Evolutionary conservation across 2,329 filamentous ascomycete genomes (phyloP).

Genomic region (Berkeleyomyces rouxiae): DNA sequence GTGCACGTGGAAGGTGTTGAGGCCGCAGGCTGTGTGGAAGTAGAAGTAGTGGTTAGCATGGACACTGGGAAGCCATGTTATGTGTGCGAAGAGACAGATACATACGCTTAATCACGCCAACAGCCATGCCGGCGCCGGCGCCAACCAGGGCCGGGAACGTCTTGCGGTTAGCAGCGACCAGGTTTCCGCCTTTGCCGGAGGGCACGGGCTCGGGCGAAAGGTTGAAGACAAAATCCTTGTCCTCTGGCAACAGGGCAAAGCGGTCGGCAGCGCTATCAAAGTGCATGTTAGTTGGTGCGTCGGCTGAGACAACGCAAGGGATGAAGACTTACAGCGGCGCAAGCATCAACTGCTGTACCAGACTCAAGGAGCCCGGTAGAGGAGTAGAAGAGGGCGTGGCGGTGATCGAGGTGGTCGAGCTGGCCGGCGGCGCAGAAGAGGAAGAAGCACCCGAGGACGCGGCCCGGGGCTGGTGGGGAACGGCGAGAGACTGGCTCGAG

Average conservation of each 20-base stretch:
- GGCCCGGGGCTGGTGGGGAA: slow-evolving; percentile 12
- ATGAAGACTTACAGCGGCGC: slow-evolving; percentile 11
- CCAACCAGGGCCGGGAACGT: slow-evolving; percentile 40
- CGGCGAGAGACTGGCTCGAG: slow-evolving; percentile 20
- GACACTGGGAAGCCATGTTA: slow-evolving; percentile 1
- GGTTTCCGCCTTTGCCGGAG: slow-evolving; percentile 25
- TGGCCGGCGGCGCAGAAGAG: background rate
- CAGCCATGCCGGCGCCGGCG: slow-evolving; percentile 32
- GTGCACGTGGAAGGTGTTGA: slow-evolving; percentile 41
- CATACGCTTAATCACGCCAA: slow-evolving; percentile 31
- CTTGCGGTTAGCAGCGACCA: slow-evolving; percentile 36
- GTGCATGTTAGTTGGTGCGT: background rate
- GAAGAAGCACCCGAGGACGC: slow-evolving; percentile 9
- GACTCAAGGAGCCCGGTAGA: slow-evolving; percentile 15
- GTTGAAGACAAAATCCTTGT: slow-evolving; percentile 29
- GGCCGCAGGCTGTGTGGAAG: slow-evolving; percentile 28
- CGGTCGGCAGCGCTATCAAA: slow-evolving; percentile 22
- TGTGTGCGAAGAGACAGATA: slow-evolving; percentile 8
- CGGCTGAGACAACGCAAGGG: background rate
- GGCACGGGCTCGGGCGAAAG: slow-evolving; percentile 29
- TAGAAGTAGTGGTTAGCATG: background rate
- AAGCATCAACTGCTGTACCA: slow-evolving; percentile 18
- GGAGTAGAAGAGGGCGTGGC: slow-evolving; percentile 6
- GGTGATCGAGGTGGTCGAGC: background rate
- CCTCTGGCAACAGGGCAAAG: slow-evolving; percentile 23